These are phyloP conservation scores for Candida morakotiae DNA, from an alignment of 805 yeast genomes.

Conservation along the genomic window DNA sequence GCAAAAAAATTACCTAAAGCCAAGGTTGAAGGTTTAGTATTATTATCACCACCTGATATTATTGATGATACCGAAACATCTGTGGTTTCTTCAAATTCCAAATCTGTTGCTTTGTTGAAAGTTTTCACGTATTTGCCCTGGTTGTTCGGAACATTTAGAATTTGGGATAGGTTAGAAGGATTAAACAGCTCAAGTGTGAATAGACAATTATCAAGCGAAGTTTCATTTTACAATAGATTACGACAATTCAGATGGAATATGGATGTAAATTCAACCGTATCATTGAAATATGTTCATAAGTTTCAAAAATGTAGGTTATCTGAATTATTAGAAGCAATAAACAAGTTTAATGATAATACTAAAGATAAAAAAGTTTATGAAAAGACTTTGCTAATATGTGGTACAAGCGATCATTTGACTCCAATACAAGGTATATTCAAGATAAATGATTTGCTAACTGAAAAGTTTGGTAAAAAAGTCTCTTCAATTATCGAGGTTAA, in stretches of 20 bases:
- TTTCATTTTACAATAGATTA: slow-evolving; percentile 38
- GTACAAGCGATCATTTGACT: slow-evolving; percentile 54
- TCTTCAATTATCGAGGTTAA: slow-evolving; percentile 34
- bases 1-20: slow-evolving; percentile 30
- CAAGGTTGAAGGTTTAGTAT: slow-evolving; percentile 44
- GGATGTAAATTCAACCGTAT: slow-evolving; percentile 51
- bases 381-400: slow-evolving; percentile 56
- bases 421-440: slow-evolving; percentile 37
- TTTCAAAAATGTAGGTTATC: slow-evolving; percentile 38
- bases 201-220: slow-evolving; percentile 41
- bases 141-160: slow-evolving; percentile 53
- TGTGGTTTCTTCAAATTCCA: neutral
- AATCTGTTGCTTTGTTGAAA: slow-evolving; percentile 1
- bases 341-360: slow-evolving; percentile 31
- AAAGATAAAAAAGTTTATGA: slow-evolving; percentile 26
- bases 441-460: slow-evolving; percentile 22
- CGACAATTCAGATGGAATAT: slow-evolving; percentile 70
- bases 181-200: slow-evolving; percentile 55
- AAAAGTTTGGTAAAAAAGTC: slow-evolving; percentile 20
- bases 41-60: slow-evolving; percentile 48
- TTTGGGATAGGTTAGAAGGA: slow-evolving; percentile 61
- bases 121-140: slow-evolving; percentile 37
- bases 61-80: slow-evolving; percentile 16
- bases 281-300: slow-evolving; percentile 52
- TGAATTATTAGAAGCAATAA: slow-evolving; percentile 42